Base-by-base conservation (phyloP, 805 yeast genomes). In the Yamadazyma sp. region DNA sequence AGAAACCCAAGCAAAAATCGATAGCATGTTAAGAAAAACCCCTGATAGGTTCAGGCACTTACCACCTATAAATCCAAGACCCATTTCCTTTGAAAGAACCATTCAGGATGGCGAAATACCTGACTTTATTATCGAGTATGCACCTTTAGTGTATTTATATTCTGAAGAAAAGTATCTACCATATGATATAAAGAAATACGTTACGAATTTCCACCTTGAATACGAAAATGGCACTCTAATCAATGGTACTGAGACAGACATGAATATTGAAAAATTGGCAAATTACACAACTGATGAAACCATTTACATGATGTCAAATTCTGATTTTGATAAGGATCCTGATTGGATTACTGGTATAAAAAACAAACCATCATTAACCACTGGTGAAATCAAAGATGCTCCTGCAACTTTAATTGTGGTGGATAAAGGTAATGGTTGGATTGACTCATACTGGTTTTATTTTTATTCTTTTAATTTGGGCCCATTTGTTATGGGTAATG, bases 401-500 rank as follows among this genome's bases (percentile, higher is more conserved):
- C 95, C 96, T 0, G 89, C 94, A 0, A 72, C 82, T 0, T 58
- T 89, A 20, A 72, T 91, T 16, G 89, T 86, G 1, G 89, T 86
- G 0, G 97, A 91, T 52, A 89, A 88, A 55, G 96, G 96, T 2
- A 83, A 87, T 47, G 96, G 95, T 3, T 81, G 93, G 86, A 84
- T 89, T 0, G 98, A 91, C 56, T 86, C 97, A 0, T 91, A 76
- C 55, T 91, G 98, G 97, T 93, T 91, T 57, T 89, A 86, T 54
- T 91, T 91, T 54, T 91, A 93, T 55, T 82, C 95, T 2, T 91
- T 91, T 66, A 91, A 91, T 55, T 66, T 86, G 45, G 98, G 98
- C 0, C 97, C 98, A 0, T 91, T 81, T 61, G 97, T 91, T 7
- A 88, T 91, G 97, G 98, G 98, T 3, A 75, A 76, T 23, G 98